Percentiles rank a stretch among this genome's conserved stretches.
phyloP scores from a whole-genome alignment of 441 rosid genomes.

The Adansonia rubrostipa region DNA sequence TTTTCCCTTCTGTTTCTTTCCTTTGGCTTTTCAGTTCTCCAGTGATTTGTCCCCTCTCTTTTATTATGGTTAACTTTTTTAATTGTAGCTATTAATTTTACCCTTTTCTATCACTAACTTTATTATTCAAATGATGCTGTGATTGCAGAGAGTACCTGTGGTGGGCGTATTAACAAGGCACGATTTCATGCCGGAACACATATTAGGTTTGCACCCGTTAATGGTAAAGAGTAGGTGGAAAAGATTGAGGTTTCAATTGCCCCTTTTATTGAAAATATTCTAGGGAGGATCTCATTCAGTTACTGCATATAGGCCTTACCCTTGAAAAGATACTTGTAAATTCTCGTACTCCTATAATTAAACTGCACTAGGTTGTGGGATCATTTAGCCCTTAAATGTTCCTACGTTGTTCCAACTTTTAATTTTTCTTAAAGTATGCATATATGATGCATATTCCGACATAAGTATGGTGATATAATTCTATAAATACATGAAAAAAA shows the following conservation, averaged over 20 bases:
- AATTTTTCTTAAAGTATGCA: too few relatives aligned
- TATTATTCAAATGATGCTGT: slow-evolving; percentile 2
- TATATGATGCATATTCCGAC: too few relatives aligned
- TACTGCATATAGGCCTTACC: neutral
- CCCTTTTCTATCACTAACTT: neutral
- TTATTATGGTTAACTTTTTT: neutral
- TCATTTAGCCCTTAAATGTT: neutral
- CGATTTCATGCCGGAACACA: slow-evolving; percentile 88
- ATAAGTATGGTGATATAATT: too few relatives aligned
- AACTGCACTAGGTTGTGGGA: slow-evolving; percentile 17
- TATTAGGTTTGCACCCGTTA: slow-evolving; percentile 63
- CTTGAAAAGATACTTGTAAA: slow-evolving; percentile 21
- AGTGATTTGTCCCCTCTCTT: neutral
- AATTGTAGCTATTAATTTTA: neutral
- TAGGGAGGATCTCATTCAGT: slow-evolving; percentile 25
- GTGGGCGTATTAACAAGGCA: slow-evolving; percentile 86
- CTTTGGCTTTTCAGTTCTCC: neutral
- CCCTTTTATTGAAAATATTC: slow-evolving; percentile 37
- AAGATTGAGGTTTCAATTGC: slow-evolving; percentile 58
- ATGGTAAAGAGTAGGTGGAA: slow-evolving; percentile 67
- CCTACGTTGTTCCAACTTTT: too few relatives aligned
- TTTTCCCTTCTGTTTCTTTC: neutral
- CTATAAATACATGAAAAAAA: too few relatives aligned
- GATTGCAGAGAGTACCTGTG: slow-evolving; percentile 70
- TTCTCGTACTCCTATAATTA: neutral